Conservation (phyloP, 768 basidiomycete species). For the Glaciozyma antarctica region DNA sequence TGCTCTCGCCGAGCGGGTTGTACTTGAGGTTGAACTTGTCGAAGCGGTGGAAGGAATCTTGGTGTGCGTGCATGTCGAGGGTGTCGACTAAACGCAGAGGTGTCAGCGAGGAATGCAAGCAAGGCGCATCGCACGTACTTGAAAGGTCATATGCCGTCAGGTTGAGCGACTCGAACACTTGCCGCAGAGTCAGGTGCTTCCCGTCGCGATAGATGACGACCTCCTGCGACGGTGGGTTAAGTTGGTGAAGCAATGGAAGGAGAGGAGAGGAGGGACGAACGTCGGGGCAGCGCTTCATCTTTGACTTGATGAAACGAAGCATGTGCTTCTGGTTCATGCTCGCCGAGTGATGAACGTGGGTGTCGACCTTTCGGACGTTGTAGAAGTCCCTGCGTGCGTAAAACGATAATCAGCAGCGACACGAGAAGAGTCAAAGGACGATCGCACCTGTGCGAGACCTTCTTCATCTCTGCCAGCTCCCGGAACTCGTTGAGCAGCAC, state of each 20-base stretch:
- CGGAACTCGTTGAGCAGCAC: conserved; percentile 82
- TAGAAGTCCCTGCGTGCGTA: conserved; percentile 74
- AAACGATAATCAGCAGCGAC: not conserved
- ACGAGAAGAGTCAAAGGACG: not conserved
- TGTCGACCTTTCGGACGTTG: conserved; percentile 85
- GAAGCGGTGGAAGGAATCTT: conserved; percentile 95
- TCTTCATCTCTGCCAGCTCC: conserved; percentile 92
- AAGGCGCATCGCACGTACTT: conserved; percentile 36
- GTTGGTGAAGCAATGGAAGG: not conserved
- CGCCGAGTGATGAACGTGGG: conserved; percentile 96
- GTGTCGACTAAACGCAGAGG: conserved; percentile 55
- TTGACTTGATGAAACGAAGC: conserved; percentile 95
- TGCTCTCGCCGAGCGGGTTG: conserved; percentile 63
- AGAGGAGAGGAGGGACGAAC: conserved; percentile 45
- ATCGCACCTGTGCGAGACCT: conserved; percentile 72
- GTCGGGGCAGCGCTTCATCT: conserved; percentile 79
- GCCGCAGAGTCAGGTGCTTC: conserved; percentile 69
- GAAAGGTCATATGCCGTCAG: conserved; percentile 94
- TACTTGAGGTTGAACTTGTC: conserved; percentile 85
- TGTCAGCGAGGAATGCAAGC: too few species aligned
- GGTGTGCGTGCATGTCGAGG: conserved; percentile 97
- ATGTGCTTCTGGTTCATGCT: conserved; percentile 99
- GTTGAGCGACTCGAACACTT: conserved; percentile 94
- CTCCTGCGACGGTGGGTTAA: conserved; percentile 49
- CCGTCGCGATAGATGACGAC: conserved; percentile 93